These are phyloP conservation scores for Solanum piurae DNA, from an alignment of 257 asterid genomes.

Conservation along the genomic window DNA sequence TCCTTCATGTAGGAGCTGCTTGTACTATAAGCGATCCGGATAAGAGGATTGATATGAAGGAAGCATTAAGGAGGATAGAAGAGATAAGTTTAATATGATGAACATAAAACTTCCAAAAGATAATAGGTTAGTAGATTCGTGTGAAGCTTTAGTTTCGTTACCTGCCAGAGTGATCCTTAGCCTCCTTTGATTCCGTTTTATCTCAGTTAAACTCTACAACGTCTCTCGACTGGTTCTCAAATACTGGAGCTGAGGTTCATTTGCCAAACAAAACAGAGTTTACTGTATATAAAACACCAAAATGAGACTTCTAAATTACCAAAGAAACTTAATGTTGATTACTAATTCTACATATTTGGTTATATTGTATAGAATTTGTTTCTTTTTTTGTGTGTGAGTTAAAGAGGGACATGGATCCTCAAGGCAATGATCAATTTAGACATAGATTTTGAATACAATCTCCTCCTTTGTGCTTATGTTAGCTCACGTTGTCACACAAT, in stretches of 20 bases:
- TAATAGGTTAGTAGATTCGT: neutral
- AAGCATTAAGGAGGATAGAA: conserved; percentile 54
- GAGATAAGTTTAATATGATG: conserved; percentile 33
- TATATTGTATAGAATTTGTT: neutral
- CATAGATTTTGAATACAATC: neutral
- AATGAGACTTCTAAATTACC: neutral
- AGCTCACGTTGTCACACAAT: neutral
- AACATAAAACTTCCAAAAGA: neutral
- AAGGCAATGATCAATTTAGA: neutral
- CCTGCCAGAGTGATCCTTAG: neutral
- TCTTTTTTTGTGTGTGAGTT: neutral
- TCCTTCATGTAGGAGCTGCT: conserved; percentile 45
- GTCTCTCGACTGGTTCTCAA: neutral
- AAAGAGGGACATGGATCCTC: neutral
- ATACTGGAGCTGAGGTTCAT: neutral
- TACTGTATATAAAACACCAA: neutral
- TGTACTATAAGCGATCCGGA: conserved; percentile 50
- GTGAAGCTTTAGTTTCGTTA: neutral
- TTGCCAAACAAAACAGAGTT: neutral
- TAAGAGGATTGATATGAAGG: conserved; percentile 51
- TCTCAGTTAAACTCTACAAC: neutral
- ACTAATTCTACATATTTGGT: neutral
- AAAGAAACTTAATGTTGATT: neutral
- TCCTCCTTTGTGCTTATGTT: neutral
- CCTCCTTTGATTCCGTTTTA: neutral